Evolutionary conservation across 345 rosid genomes (phyloP), one percentile per base, ranked within the genome.

Genomic region (Boechera divaricarpa): DNA sequence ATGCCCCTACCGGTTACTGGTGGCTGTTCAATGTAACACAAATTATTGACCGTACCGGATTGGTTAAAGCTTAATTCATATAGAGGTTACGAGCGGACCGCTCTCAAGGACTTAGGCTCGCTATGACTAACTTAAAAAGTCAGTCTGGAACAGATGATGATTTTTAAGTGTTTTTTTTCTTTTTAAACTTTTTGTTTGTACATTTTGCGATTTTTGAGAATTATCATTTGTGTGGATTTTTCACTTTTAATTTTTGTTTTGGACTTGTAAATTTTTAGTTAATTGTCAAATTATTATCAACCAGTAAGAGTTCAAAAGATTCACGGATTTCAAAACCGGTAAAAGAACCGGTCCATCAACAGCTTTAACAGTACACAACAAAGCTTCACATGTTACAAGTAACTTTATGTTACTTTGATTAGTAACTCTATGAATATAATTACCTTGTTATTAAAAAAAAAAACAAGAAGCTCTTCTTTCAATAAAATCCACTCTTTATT

Each of bases 1-100:
- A 77, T 86, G 83, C 83, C 80, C 83, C 7, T 86, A 45, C 88
- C 87, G 44, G 95, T 89, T 65, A 83, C 87, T 39, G 91, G 91
- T 72, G 82, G 84, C 5, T 79, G 82, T 72, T 73, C 81, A 31
- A 67, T 72, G 77, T 78, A 67, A 60, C 44, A 21, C 4, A 11
- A 11, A 29, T 18, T 24, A 4, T 39, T 82, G 81, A 85, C 29
- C 70, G 69, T 73, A 82, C 68, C 67, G 54, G 72, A 29, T 31
- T 48, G 35, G 58, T 59, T 53, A 68, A n/a, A 61, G 73, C 38
- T 52, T 41, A 45, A 41, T 69, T 69, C 45, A 6, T 69, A 61
- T 69, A 61, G 75, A 76, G 80, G 80, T 70, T 77, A 77, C 70
- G 76, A 70, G 70, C 71, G 66, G 65, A 77, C 71, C 71, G 70